Evolutionary conservation across 1,284 basidiomycete species (phyloP).

Genomic region (Moesziomyces parantarcticus): DNA sequence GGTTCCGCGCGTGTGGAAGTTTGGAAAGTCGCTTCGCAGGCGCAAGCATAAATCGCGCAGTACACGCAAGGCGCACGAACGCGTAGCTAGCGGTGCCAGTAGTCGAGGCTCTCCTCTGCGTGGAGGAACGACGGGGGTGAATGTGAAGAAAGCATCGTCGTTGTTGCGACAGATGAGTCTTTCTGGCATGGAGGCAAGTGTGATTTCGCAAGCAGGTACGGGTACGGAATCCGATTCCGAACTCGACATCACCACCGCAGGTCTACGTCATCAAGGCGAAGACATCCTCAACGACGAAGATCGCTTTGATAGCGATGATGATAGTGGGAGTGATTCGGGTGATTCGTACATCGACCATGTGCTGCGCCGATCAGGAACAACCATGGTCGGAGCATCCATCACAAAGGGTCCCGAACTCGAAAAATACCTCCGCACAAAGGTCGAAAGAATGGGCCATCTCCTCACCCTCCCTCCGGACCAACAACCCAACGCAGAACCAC

Average conservation of each 20-base stretch:
- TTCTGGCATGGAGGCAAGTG: conserved; percentile 24
- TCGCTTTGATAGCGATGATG: conserved; percentile 17
- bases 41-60: conserved; percentile 20
- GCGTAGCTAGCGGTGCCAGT: too few species aligned
- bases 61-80: conserved; percentile 3
- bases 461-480: conserved; percentile 73
- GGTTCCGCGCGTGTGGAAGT: conserved; percentile 89
- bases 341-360: conserved; percentile 66
- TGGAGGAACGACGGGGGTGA: not conserved
- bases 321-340: conserved; percentile 39
- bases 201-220: conserved; percentile 42
- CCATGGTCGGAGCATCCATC: conserved; percentile 83
- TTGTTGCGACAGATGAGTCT: conserved; percentile 21
- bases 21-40: conserved; percentile 21
- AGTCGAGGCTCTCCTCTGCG: not conserved
- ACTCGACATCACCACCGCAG: conserved; percentile 19
- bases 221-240: conserved; percentile 13
- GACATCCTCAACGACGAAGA: conserved; percentile 21
- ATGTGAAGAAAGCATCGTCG: conserved; percentile 10
- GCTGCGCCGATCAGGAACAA: conserved; percentile 76
- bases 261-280: conserved; percentile 26
- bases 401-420: conserved; percentile 89
- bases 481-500: not conserved
- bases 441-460: conserved; percentile 95
- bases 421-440: conserved; percentile 94